A percentile compares a stretch with the other conserved stretches of the same genome.
Conservation (phyloP, 2,329 filamentous ascomycete species). For the Talaromyces islandicus region DNA sequence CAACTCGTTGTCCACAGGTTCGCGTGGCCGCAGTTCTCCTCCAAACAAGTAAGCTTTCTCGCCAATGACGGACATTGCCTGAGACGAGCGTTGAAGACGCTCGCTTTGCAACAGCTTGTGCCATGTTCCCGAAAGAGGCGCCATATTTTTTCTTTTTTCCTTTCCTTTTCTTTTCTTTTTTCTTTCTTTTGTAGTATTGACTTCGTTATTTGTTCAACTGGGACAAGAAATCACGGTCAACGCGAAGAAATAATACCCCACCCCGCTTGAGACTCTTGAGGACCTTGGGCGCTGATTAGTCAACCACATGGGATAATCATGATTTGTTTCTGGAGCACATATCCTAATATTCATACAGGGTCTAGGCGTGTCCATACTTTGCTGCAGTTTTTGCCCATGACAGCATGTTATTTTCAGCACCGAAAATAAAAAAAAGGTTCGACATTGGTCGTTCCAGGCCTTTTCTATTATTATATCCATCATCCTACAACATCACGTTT, state of each 20-base stretch:
- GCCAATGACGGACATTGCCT: slow-evolving; percentile 58
- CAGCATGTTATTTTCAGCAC: not conserved
- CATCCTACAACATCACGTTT: not conserved
- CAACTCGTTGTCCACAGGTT: slow-evolving; percentile 68
- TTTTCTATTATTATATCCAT: not conserved
- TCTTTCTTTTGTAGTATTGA: too few species aligned
- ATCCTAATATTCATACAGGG: not conserved
- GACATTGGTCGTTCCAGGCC: not conserved
- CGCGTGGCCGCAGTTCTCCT: slow-evolving; percentile 61
- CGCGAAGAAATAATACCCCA: not conserved
- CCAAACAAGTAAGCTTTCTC: slow-evolving; percentile 67
- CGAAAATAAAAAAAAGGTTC: not conserved
- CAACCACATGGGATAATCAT: not conserved
- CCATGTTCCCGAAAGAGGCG: slow-evolving; percentile 15
- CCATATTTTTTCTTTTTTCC: not conserved
- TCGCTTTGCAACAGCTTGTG: not conserved
- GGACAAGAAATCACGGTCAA: not conserved
- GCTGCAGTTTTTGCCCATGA: not conserved
- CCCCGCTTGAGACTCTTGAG: not conserved
- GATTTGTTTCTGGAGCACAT: not conserved
- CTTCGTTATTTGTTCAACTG: not conserved
- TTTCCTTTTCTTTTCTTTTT: not conserved
- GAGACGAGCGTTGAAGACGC: slow-evolving; percentile 57
- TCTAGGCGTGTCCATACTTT: not conserved
- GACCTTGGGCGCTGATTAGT: not conserved